phyloP scores from a whole-genome alignment of 1,284 basidiomycete species.

The Boletus sp. region DNA sequence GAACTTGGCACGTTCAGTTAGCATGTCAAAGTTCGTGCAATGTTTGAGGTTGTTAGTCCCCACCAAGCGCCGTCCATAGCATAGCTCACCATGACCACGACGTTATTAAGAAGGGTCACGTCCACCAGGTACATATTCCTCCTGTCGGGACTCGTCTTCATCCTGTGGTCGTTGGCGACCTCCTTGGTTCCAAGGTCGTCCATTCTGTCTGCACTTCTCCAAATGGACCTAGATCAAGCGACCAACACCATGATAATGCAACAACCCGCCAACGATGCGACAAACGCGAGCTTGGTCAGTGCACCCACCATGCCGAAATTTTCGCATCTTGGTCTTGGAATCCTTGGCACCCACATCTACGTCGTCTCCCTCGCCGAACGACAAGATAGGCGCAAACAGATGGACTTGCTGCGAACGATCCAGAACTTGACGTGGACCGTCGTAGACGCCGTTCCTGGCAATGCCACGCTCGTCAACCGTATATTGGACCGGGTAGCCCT shows the following conservation, averaged over 20 bases:
- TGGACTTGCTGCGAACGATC: constrained; percentile 22
- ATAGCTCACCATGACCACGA: too few relatives aligned
- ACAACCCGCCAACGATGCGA: neutral
- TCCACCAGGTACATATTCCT: constrained; percentile 35
- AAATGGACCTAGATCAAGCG: constrained; percentile 14
- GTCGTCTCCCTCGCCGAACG: constrained; percentile 51
- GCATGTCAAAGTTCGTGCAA: too few relatives aligned
- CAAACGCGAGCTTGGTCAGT: constrained; percentile 30
- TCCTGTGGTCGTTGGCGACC: constrained; percentile 30
- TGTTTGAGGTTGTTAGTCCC: too few relatives aligned
- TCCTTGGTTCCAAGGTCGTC: constrained; percentile 21
- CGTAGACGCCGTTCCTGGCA: constrained; percentile 48
- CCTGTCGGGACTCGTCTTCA: constrained; percentile 27
- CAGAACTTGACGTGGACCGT: constrained; percentile 54
- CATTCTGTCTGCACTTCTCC: constrained; percentile 20
- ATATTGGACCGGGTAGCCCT: constrained; percentile 48
- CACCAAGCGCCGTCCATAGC: too few relatives aligned
- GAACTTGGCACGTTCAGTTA: too few relatives aligned
- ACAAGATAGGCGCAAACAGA: constrained; percentile 32
- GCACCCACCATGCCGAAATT: constrained; percentile 40
- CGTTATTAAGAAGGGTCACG: constrained; percentile 14
- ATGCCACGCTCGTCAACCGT: constrained; percentile 42
- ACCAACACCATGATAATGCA: neutral
- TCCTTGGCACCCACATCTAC: constrained; percentile 44
- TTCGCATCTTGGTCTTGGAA: constrained; percentile 22